Conservation (phyloP, 2,329 filamentous ascomycete species). For the Cladosporium austrohemisphaericum region DNA sequence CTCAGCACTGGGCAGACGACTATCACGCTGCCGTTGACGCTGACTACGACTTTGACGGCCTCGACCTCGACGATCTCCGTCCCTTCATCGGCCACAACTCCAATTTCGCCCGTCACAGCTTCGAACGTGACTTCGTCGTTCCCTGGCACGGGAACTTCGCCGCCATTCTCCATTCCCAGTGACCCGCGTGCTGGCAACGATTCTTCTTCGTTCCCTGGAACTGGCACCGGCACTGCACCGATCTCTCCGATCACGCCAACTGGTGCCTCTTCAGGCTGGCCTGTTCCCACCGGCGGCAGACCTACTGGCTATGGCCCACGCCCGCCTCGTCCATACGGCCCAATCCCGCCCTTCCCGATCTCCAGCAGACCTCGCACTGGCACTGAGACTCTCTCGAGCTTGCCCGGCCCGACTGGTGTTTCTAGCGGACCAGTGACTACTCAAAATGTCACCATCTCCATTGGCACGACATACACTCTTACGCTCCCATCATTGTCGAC, state of each 20-base stretch:
- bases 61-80: background rate
- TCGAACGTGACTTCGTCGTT: background rate
- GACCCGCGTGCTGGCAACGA: constrained; percentile 3
- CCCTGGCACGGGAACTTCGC: constrained; percentile 1
- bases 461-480: constrained; percentile 4
- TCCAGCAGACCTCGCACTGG: constrained; percentile 6
- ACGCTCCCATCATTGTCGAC: background rate
- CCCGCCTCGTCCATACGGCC: background rate
- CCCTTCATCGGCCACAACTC: background rate
- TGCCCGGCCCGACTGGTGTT: background rate
- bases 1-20: background rate
- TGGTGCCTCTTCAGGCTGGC: background rate
- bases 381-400: constrained; percentile 1
- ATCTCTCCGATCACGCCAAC: constrained; percentile 7
- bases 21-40: constrained; percentile 6
- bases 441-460: background rate
- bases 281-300: background rate
- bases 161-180: constrained; percentile 1
- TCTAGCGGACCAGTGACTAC: background rate
- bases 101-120: background rate
- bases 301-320: constrained; percentile 1
- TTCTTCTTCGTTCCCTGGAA: background rate
- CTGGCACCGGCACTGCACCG: background rate
- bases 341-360: constrained; percentile 6
- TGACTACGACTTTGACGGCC: constrained; percentile 3